Evolutionary conservation across 352 stramenopile genomes (phyloP).

Genomic region (Poterioochromonas sp.): DNA sequence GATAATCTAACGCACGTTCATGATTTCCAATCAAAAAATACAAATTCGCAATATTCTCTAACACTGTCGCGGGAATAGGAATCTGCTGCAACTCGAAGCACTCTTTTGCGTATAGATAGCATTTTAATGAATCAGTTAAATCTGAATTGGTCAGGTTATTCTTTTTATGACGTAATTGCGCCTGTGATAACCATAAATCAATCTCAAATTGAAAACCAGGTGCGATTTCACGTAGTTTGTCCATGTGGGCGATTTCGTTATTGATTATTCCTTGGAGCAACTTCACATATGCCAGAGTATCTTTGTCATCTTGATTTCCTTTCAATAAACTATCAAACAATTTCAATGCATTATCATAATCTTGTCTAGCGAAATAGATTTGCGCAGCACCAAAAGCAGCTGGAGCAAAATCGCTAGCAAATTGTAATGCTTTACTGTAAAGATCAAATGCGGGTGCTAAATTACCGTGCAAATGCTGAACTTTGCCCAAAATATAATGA

Average conservation of each 20-base stretch:
- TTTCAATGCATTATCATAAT: slow-evolving; percentile 2
- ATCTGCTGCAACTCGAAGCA: not conserved
- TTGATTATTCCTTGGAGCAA: not conserved
- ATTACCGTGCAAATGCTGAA: not conserved
- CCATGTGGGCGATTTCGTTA: not conserved
- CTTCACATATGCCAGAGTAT: slow-evolving; percentile 15
- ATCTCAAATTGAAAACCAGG: slow-evolving; percentile 23
- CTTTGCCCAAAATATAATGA: slow-evolving; percentile 8
- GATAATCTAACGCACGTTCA: not conserved
- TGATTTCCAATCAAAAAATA: not conserved
- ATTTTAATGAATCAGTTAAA: not conserved
- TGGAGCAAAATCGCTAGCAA: not conserved
- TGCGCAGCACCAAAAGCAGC: slow-evolving; percentile 12
- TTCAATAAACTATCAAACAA: slow-evolving; percentile 4
- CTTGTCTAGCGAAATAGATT: not conserved
- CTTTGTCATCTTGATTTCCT: not conserved
- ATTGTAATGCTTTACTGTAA: slow-evolving; percentile 5
- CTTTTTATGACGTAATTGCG: not conserved
- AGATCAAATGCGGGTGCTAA: not conserved
- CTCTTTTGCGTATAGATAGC: not conserved
- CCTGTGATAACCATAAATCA: slow-evolving; percentile 15
- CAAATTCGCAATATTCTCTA: not conserved
- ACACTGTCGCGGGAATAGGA: not conserved
- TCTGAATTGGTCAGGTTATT: not conserved
- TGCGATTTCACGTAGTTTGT: not conserved